Evolutionary conservation across 495 filamentous ascomycete genomes (phyloP), one percentile per base, ranked within the genome.

Genomic region (Penicillium desertorum): DNA sequence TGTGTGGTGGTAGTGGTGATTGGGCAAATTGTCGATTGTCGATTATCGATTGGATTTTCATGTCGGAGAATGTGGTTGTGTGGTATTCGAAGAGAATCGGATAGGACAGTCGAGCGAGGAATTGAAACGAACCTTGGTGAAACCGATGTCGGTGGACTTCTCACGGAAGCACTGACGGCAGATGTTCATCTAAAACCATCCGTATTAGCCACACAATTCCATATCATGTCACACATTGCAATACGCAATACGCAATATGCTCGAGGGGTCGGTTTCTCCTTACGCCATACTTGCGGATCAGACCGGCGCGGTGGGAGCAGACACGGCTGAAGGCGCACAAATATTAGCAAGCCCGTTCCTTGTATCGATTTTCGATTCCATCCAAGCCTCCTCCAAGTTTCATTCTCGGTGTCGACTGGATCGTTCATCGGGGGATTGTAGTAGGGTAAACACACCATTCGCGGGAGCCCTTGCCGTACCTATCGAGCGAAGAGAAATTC

Each of bases 81-180:
- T 16, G 47, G 3, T 46, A 4, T 36, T 53, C 45, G 45, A 43
- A 32, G 9, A 9, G 51, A n/a, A 36, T 44, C 27, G 54, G 36
- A 41, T 49, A 20, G 51, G 19, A 39, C 20, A 19, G 19, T 46
- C 42, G 57, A 56, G 29, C 11, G 34, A 45, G 20, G 8, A 43
- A 20, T 54, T n/a, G 25, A 62, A 61, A 72, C 83, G 62, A 71
- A 76, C 93, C 92, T 98, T 98, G 80, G 86, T 81, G 84, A 98
- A 98, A 68, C 94, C 94, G 78, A 98, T 96, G 76, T 97, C 93
- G 73, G 81, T 68, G 63, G 86, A 81, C 86, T 98, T 97, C 86
- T 98, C 94, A 72, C 94, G 82, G 86, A 98, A 98, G 88, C 94
- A 98, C 81, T 98, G 92, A 85, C 92, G 89, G 88, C 93, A 97